Evolutionary conservation across 306 rosid species (phyloP).

Genomic region (Medicago lupulina): DNA sequence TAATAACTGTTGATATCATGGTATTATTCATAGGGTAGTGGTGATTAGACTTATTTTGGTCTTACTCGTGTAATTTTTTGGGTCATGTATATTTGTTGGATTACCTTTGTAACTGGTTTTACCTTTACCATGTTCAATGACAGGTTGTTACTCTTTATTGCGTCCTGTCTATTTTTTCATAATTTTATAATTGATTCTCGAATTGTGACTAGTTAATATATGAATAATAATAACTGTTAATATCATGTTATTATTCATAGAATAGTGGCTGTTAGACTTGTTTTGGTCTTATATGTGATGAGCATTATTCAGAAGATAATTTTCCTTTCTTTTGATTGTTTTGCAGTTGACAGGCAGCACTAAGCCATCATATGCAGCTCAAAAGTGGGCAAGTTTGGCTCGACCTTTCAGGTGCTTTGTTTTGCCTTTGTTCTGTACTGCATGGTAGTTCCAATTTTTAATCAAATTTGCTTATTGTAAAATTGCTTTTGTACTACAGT

Average conservation of each 20-base stretch:
- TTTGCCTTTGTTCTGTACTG: background rate
- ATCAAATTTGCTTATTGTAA: conserved; percentile 13
- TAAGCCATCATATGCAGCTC: conserved; percentile 59
- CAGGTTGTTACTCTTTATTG: background rate
- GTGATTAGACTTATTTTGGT: no score
- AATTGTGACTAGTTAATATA: background rate
- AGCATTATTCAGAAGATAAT: background rate
- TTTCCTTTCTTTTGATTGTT: background rate
- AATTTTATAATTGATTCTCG: background rate
- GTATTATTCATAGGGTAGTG: no score
- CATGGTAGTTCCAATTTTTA: background rate
- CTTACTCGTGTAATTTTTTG: background rate
- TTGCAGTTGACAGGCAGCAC: conserved; percentile 65
- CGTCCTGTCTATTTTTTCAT: background rate
- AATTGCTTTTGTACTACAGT: conserved; percentile 44
- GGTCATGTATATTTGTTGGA: background rate
- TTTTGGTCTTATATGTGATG: background rate
- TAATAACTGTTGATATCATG: no score
- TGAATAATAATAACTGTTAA: background rate
- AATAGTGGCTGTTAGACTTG: background rate
- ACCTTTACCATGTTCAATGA: background rate
- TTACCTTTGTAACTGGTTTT: background rate
- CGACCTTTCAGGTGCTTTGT: conserved; percentile 78
- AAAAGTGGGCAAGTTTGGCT: conserved; percentile 71
- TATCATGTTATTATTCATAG: background rate